A percentile compares a stretch with the other conserved stretches of the same genome.
phyloP scores from a whole-genome alignment of 108 stramenopile genomes.

The Conticribra weissflogii region DNA sequence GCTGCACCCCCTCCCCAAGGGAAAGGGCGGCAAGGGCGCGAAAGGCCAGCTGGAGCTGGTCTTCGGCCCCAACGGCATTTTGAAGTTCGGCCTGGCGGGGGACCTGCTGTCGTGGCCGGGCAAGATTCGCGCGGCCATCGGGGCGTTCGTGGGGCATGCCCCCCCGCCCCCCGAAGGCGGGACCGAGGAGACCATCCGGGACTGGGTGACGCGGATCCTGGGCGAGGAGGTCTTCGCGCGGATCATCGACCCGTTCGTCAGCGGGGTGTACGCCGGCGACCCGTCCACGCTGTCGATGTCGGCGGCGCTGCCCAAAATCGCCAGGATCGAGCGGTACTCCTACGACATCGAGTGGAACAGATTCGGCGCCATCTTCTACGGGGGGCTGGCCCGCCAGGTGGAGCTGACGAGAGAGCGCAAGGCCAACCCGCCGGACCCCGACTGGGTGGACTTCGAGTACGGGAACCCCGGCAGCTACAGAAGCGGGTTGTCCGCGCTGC shows the following conservation, averaged over 20 bases:
- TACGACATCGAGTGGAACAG: slow-evolving; percentile 83
- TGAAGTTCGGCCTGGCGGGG: slow-evolving; percentile 78
- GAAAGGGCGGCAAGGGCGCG: slow-evolving; percentile 80
- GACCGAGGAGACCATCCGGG: slow-evolving; percentile 93
- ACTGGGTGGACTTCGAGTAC: slow-evolving; percentile 80
- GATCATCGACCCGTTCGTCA: slow-evolving; percentile 96
- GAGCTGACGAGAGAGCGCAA: slow-evolving; percentile 83
- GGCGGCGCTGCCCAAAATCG: slow-evolving; percentile 91
- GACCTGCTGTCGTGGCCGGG: slow-evolving; percentile 93
- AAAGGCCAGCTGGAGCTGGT: slow-evolving; percentile 83
- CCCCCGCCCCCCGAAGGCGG: slow-evolving; percentile 63
- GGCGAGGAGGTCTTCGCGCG: slow-evolving; percentile 92
- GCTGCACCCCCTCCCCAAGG: slow-evolving; percentile 93
- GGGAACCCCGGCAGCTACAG: slow-evolving; percentile 91
- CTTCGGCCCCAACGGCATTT: slow-evolving; percentile 78
- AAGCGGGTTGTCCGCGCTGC: slow-evolving; percentile 83
- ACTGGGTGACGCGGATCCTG: slow-evolving; percentile 91
- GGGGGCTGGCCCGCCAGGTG: slow-evolving; percentile 77
- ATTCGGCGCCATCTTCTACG: slow-evolving; percentile 86
- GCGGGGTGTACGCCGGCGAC: slow-evolving; percentile 97
- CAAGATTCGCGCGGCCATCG: slow-evolving; percentile 93
- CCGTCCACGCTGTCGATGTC: slow-evolving; percentile 90
- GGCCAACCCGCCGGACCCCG: slow-evolving; percentile 72
- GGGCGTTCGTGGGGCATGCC: slow-evolving; percentile 85
- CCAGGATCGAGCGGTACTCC: slow-evolving; percentile 73